Percentiles rank a stretch among this genome's conserved stretches.
Evolutionary conservation across 345 rosid species (phyloP).

Genomic region (Rubroshorea leprosula): DNA sequence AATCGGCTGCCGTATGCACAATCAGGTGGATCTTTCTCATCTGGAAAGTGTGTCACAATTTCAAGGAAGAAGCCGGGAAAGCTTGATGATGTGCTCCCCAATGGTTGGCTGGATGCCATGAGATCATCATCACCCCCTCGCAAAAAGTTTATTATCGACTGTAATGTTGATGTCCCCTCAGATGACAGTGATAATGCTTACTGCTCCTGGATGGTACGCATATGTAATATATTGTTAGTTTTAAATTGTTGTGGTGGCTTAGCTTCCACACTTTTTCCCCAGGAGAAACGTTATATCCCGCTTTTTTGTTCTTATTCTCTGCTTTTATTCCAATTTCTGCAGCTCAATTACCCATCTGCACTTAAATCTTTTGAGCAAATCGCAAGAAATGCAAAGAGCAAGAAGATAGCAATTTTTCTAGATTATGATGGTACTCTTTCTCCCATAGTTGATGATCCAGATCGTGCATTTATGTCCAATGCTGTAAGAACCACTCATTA

Average conservation of each 20-base stretch:
- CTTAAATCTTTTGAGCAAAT: slow-evolving; percentile 58
- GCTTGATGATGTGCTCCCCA: slow-evolving; percentile 77
- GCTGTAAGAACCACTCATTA: slow-evolving; percentile 37
- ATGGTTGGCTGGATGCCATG: slow-evolving; percentile 96
- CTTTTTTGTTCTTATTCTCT: background rate
- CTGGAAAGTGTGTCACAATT: slow-evolving; percentile 36
- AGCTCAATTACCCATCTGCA: slow-evolving; percentile 88
- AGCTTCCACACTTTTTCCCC: too few species aligned
- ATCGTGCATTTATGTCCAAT: slow-evolving; percentile 66
- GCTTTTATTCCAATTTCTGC: slow-evolving; percentile 9
- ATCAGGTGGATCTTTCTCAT: slow-evolving; percentile 45
- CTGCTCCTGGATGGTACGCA: slow-evolving; percentile 71
- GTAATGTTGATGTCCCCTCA: slow-evolving; percentile 39
- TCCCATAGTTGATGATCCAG: slow-evolving; percentile 89
- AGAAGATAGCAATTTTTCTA: slow-evolving; percentile 71
- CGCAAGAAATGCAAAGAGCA: slow-evolving; percentile 45
- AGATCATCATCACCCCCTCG: slow-evolving; percentile 93
- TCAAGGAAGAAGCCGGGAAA: slow-evolving; percentile 59
- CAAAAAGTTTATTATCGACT: slow-evolving; percentile 58
- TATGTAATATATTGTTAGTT: background rate
- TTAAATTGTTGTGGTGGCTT: background rate
- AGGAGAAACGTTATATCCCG: too few species aligned
- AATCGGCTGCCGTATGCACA: slow-evolving; percentile 39
- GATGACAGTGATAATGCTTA: slow-evolving; percentile 64
- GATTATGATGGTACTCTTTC: slow-evolving; percentile 96